Evolutionary conservation across 345 rosid genomes (phyloP), one percentile per base, ranked within the genome.

Genomic region (Orychophragmus violaceus): DNA sequence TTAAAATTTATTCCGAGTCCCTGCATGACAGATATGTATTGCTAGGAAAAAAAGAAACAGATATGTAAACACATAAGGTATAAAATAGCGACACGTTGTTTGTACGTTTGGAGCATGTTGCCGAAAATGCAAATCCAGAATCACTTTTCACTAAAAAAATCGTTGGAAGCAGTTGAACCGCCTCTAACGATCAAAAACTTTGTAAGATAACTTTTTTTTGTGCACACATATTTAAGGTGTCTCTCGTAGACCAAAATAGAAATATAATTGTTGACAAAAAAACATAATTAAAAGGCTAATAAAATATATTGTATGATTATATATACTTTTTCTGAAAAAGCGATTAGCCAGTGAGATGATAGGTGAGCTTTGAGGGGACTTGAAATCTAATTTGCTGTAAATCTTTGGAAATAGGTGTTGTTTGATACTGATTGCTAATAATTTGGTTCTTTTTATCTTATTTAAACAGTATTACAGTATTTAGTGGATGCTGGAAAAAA

Each of bases 71-170:
- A 58, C 65, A 46, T 12, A 46, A 68, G 59, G 28, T n/a, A 68
- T 33, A 68, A n/a, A 57, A 46, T 58, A 68, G 36, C 14, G 72
- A 58, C 58, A 58, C 39, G 51, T 68, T 35, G 72, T 58, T 48
- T 27, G 59, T 59, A 68, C 59, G 66, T 68, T 55, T 53, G 39
- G 35, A 46, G 58, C 66, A 48, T 23, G 24, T 57, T 36, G 28
- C 49, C 24, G 48, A 59, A 59, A 41, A 59, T 59, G 50, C 51
- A 68, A 16, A 33, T 68, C 19, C 44, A 39, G 48, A 49, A 30
- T 21, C 48, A 36, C 13, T 36, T 6, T 44, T 62, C 52, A 41
- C 62, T 29, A 11, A n/a, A 29, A 65, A 32, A 22, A 30, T 29
- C 36, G 46, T 45, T 57, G 35, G 11, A 46, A 5, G 49, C 58